Evolutionary conservation across 208 protist species (phyloP), one percentile per base, ranked within the genome.

Genomic region (Acanthamoeba sp.): DNA sequence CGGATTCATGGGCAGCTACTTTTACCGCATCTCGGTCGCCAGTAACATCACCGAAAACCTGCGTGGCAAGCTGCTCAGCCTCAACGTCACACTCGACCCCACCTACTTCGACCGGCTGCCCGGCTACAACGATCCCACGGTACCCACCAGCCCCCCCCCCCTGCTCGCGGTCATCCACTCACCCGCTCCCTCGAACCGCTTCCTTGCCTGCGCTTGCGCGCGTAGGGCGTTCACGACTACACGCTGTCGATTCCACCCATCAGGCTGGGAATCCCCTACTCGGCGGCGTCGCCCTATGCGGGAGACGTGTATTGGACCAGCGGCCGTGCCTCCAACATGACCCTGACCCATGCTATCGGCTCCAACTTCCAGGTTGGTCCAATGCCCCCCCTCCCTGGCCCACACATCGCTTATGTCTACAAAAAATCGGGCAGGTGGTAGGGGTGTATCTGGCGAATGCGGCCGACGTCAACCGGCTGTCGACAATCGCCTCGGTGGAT

Each of bases 1-100:
- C 59, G 94, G 94, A 6, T 95, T 89, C 85, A 4, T 93, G 76
- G 94, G 93, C n/a, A 18, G 87, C 62, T 95, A 95, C 93, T 95
- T 94, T 14, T 95, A 95, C 48, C 16, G 91, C n/a, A 22, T 95
- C 34, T 45, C 22, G 10, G 64, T 95, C 9, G 12, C 50, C 12
- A 34, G 62, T 18, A 64, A 48, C 42, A 95, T 95, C 94, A 94
- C 94, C 34, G 91, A 45, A 12, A 38, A 14, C 27, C 42, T 95
- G 36, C 62, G 34, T 16, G 94, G 94, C 18, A 66, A 73, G 42
- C 18, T 95, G 20, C 27, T 38, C 22, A 62, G 32, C 34, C 38
- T 95, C 18, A 29, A 29, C 10, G 66, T 95, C 12, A 55, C 29
- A 2, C 73, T 95, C 62, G 85, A 95, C 90, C 24, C 32, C 18